Percentiles rank a stretch among this genome's conserved stretches.
Evolutionary conservation across 2,329 filamentous ascomycete species (phyloP).

Genomic region (Trichoderma afroharzianum): DNA sequence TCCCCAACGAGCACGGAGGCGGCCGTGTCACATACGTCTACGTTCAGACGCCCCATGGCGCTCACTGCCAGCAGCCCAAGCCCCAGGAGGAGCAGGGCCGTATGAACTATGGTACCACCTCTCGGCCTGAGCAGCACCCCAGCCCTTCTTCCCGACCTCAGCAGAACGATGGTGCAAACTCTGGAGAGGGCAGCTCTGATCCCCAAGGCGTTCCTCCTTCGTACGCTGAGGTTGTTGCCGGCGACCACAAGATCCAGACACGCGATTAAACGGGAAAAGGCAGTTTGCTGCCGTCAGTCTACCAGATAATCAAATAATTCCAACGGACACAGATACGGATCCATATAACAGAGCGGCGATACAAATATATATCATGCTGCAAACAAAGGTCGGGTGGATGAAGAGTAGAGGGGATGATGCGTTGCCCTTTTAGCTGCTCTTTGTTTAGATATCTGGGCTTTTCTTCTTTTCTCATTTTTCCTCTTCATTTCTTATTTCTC

Average conservation of each 20-base stretch:
- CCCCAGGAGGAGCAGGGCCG: slow-evolving; percentile 21
- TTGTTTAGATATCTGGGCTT: background rate
- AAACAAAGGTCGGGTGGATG: background rate
- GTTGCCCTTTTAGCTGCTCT: background rate
- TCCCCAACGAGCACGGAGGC: slow-evolving; percentile 45
- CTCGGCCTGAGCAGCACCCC: background rate
- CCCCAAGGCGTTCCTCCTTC: slow-evolving; percentile 61
- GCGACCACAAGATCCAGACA: slow-evolving; percentile 84
- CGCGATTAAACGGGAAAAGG: slow-evolving; percentile 25
- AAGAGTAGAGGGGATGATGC: background rate
- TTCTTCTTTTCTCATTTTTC: background rate
- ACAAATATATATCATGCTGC: background rate
- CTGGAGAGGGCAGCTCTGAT: slow-evolving; percentile 39
- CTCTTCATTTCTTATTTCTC: background rate
- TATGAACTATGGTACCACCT: slow-evolving; percentile 46
- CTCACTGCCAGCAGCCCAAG: slow-evolving; percentile 34
- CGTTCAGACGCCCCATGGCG: slow-evolving; percentile 49
- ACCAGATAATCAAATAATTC: background rate
- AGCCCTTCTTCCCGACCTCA: slow-evolving; percentile 21
- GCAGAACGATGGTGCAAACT: slow-evolving; percentile 32
- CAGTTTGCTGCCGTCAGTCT: background rate
- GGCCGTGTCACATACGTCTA: slow-evolving; percentile 74
- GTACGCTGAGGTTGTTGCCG: slow-evolving; percentile 85
- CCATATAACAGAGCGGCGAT: background rate
- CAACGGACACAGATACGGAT: background rate